phyloP scores from a whole-genome alignment of 2,329 filamentous ascomycete genomes.

The Penicillium glabrum region DNA sequence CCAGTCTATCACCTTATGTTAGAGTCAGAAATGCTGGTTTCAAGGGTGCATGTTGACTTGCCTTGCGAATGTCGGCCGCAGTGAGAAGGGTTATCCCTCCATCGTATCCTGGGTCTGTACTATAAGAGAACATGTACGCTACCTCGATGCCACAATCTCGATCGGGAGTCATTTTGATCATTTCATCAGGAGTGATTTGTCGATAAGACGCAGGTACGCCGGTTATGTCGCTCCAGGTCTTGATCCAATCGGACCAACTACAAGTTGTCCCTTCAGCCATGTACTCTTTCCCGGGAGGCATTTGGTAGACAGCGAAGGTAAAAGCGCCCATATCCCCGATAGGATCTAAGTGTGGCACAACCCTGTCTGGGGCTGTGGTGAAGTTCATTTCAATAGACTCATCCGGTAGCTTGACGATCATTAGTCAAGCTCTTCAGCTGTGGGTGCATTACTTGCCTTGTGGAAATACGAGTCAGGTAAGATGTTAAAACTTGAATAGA shows the following conservation, averaged over 20 bases:
- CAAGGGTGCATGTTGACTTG: too few relatives aligned
- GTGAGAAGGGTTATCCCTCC: conserved; percentile 30
- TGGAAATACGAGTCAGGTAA: too few relatives aligned
- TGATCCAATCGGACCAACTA: conserved; percentile 50
- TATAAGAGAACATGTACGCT: conserved; percentile 50
- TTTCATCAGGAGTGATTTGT: conserved; percentile 5
- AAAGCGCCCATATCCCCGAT: conserved; percentile 42
- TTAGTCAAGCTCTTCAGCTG: too few relatives aligned
- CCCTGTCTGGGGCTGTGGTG: too few relatives aligned
- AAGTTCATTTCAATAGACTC: too few relatives aligned
- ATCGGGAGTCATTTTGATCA: conserved; percentile 23
- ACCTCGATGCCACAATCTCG: conserved; percentile 47
- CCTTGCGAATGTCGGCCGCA: too few relatives aligned
- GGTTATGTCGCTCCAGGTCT: conserved; percentile 41
- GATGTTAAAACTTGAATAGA: too few relatives aligned
- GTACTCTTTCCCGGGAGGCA: conserved; percentile 51
- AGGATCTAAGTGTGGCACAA: too few relatives aligned
- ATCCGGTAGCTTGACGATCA: too few relatives aligned
- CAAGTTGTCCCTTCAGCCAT: conserved; percentile 51
- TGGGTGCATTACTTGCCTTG: too few relatives aligned
- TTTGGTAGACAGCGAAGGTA: conserved; percentile 51
- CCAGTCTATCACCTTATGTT: background rate
- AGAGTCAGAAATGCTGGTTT: too few relatives aligned
- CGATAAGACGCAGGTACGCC: conserved; percentile 19
- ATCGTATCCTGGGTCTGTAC: conserved; percentile 51